A percentile compares a stretch with the other conserved stretches of the same genome.
phyloP scores from a whole-genome alignment of 2,329 filamentous ascomycete species.

The Aspergillus latus region DNA sequence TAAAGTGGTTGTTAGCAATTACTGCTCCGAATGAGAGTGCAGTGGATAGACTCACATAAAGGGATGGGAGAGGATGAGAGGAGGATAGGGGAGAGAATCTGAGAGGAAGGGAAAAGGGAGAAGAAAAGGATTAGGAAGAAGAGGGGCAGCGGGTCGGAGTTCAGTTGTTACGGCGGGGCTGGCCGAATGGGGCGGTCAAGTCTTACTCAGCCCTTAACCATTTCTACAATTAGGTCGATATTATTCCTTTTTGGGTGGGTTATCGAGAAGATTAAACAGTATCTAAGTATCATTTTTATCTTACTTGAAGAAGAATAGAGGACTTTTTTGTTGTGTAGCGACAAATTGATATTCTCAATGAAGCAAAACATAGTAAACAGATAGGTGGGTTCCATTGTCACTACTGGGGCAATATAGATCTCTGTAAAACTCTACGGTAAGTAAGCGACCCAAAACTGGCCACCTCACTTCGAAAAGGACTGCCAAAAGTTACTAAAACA shows the following conservation, averaged over 20 bases:
- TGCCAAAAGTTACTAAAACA: background rate
- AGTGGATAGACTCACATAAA: slow-evolving; percentile 6
- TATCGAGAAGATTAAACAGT: background rate
- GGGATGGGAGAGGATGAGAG: slow-evolving; percentile 4
- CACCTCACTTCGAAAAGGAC: background rate
- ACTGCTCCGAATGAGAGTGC: background rate
- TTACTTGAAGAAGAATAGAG: no score
- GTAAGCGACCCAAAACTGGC: background rate
- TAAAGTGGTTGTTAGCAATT: slow-evolving; percentile 10
- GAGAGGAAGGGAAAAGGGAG: slow-evolving; percentile 9
- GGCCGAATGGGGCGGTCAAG: slow-evolving; percentile 6
- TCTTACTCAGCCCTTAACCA: slow-evolving; percentile 5
- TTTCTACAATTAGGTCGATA: background rate
- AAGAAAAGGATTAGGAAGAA: slow-evolving; percentile 12
- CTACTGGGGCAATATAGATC: no score
- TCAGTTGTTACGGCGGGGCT: slow-evolving; percentile 16
- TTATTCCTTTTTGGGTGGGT: background rate
- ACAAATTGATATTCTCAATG: no score
- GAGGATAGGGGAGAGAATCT: slow-evolving; percentile 3
- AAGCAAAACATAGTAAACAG: no score
- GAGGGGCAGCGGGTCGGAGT: slow-evolving; percentile 13
- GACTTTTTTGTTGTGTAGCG: no score
- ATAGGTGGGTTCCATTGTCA: no score
- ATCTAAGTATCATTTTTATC: no score
- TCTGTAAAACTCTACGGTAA: background rate